A percentile compares a stretch with the other conserved stretches of the same genome.
Evolutionary conservation across 1,284 basidiomycete species (phyloP).

Genomic region (Grifola frondosa): DNA sequence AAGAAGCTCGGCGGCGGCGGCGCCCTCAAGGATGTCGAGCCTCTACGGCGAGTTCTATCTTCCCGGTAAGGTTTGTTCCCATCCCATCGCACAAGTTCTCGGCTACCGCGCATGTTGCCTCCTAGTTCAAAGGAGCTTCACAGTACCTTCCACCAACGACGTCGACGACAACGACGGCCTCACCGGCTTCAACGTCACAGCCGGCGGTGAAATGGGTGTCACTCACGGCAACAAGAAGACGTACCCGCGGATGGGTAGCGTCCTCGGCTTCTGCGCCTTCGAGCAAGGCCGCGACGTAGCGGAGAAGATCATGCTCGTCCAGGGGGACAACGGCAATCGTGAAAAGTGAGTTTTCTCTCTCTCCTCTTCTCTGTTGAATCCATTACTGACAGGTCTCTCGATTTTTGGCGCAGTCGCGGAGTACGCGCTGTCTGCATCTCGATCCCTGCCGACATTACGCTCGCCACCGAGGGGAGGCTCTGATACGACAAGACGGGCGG

Average conservation of each 20-base stretch:
- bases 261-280: slow-evolving; percentile 91
- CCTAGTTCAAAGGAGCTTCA: slow-evolving; percentile 95
- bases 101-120: too few relatives aligned
- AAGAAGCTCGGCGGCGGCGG: slow-evolving; percentile 93
- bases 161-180: slow-evolving; percentile 74
- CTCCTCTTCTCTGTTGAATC: too few relatives aligned
- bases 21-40: slow-evolving; percentile 91
- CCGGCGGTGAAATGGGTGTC: slow-evolving; percentile 98
- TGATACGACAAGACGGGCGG: too few relatives aligned
- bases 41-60: slow-evolving; percentile 97
- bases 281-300: slow-evolving; percentile 88
- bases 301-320: slow-evolving; percentile 91
- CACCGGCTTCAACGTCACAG: slow-evolving; percentile 86
- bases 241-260: slow-evolving; percentile 86
- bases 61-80: slow-evolving; percentile 74
- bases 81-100: too few relatives aligned
- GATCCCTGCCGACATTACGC: too few relatives aligned
- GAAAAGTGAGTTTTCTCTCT: slow-evolving; percentile 60
- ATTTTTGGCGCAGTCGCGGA: too few relatives aligned
- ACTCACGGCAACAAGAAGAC: slow-evolving; percentile 99
- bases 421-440: too few relatives aligned
- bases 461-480: too few relatives aligned
- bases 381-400: too few relatives aligned
- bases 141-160: slow-evolving; percentile 96
- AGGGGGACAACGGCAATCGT: slow-evolving; percentile 96